A percentile compares a stretch with the other conserved stretches of the same genome.
phyloP scores from a whole-genome alignment of 345 rosid genomes.

The Salix koriyanagi region DNA sequence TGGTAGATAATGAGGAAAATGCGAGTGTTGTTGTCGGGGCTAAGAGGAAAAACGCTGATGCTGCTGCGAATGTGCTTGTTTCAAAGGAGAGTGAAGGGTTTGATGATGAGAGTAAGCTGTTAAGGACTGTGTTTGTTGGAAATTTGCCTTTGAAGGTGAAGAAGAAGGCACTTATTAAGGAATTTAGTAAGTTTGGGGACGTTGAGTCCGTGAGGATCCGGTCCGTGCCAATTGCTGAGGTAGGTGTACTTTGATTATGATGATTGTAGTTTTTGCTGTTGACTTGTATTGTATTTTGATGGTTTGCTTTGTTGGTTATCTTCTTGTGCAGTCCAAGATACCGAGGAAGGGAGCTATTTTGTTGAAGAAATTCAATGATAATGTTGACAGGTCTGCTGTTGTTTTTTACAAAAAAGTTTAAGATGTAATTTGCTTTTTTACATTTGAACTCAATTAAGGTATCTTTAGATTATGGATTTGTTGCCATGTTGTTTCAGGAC shows the following conservation, averaged over 20 bases:
- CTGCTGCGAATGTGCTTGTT: constrained; percentile 41
- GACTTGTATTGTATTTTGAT: constrained; percentile 3
- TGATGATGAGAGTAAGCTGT: constrained; percentile 82
- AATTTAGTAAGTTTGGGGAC: constrained; percentile 75
- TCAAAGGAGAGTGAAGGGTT: constrained; percentile 55
- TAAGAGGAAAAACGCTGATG: constrained; percentile 77
- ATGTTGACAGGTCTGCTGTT: constrained; percentile 61
- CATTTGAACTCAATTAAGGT: too few species aligned
- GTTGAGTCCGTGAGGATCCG: constrained; percentile 88
- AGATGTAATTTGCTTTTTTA: too few species aligned
- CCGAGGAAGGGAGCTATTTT: constrained; percentile 83
- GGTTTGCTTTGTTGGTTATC: constrained; percentile 2
- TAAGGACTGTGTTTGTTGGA: constrained; percentile 93
- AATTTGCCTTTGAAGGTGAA: constrained; percentile 77
- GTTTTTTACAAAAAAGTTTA: background rate
- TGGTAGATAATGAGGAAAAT: constrained; percentile 9
- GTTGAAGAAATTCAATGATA: constrained; percentile 67
- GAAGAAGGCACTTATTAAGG: constrained; percentile 69
- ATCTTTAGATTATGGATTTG: too few species aligned
- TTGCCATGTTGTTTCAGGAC: too few species aligned
- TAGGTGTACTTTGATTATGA: constrained; percentile 34
- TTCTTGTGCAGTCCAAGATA: constrained; percentile 58
- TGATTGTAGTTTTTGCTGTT: constrained; percentile 2
- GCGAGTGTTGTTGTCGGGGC: constrained; percentile 41
- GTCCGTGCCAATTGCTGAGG: constrained; percentile 77